Evolutionary conservation across 495 filamentous ascomycete species (phyloP), one percentile per base, ranked within the genome.

Genomic region (Aspergillus hancockii): DNA sequence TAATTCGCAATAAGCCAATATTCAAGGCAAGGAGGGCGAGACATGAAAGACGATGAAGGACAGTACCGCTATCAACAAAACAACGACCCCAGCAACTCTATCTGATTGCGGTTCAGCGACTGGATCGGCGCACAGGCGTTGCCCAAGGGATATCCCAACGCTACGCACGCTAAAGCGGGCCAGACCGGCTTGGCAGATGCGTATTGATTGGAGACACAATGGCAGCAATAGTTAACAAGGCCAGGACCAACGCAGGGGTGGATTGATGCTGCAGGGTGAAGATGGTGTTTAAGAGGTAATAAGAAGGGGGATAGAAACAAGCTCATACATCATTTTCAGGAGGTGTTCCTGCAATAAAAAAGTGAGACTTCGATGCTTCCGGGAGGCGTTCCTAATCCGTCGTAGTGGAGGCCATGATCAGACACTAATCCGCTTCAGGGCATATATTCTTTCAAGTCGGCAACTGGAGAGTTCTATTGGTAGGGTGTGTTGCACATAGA

Each of bases 121-220:
- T 31, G 25, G 16, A 38, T 19, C 38, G 25, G 25, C 25, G 7
- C 7, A n/a, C 12, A 14, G 25, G 57, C 59, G 64, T 67, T 67
- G 64, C 64, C 64, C 57, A 58, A 63, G 64, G 32, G 64, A 67
- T 61, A 46, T 36, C 41, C 36, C 23, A 21, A 46, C 49, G 43
- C 57, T 60, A 49, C 36, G 49, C 54, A 55, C 41, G 22, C 53
- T 57, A 61, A 47, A n/a, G 50, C 54, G 58, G 62, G 52, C 58
- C 58, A 53, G 55, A 53, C 45, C 43, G 54, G 28, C 62, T 59
- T 62, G 55, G 59, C 55, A 43, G 43, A 45, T 46, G 38, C 40
- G 22, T 34, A 7, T 16, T 16, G 32, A 38, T 21, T 54, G 51
- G 8, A 13, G 22, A 32, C 28, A 32, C 28, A 21, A 19, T 8